Evolutionary conservation across 768 basidiomycete species (phyloP), one percentile per base, ranked within the genome.

Genomic region (Tulasnella sp.): DNA sequence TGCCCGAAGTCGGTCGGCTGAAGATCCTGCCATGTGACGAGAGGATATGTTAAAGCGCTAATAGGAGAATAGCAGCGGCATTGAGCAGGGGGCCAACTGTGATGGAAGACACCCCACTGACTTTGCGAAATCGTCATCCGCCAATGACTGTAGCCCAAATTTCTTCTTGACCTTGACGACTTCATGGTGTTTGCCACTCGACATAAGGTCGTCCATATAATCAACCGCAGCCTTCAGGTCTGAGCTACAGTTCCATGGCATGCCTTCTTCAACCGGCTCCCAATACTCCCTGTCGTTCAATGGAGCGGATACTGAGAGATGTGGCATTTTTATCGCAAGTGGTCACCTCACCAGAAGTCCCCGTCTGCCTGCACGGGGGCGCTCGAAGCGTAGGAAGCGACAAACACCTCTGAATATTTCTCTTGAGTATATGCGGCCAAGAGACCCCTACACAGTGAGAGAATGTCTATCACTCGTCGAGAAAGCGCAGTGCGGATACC

Each of bases 211-310:
- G 58, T 77, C 76, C 6, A 77, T 77, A 34, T 20, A 72, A 0
- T 41, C 76, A n/a, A 72, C 41, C 1, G 80, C 50, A 8, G 64
- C 76, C 24, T n/a, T 48, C 31, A 72, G 37, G 22, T 81, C 80
- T 22, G 58, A 42, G 44, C 80, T 81, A 46, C 80, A 81, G 44
- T 81, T 81, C 60, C 44, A 22, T 0, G 80, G 80, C 76, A 81
- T 77, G 3, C 76, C 46, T 34, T 76, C 60, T 12, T 76, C 75
- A 24, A 81, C 44, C 1, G 80, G 80, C 24, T 77, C 42, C 41
- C 64, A 77, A 64, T 81, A 81, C 60, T 77, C 76, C 76, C 74
- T 75, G 6, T 31, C 22, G 31, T 14, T 14, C 22, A 5, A 44
- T 9, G 58, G 24, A 9, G 9, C 22, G 37, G 34, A 1, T 6